Evolutionary conservation across 495 filamentous ascomycete genomes (phyloP), one percentile per base, ranked within the genome.

Genomic region (Trypethelium eluteriae): DNA sequence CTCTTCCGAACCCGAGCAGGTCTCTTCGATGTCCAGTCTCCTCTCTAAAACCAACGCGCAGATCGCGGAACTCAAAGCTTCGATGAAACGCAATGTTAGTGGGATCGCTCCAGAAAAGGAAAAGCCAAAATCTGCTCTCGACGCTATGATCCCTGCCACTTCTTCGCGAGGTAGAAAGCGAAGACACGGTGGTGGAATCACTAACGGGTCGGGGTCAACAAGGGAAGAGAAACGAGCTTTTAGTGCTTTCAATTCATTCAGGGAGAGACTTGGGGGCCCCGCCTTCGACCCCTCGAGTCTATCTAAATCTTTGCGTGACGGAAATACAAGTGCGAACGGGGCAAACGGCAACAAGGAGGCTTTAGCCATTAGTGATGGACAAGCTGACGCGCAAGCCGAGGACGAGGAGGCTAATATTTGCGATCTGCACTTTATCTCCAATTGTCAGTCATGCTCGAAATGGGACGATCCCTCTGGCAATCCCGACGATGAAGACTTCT

Each of bases 391-490:
- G 25, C 25, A 25, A 36, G 59, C 67, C n/a, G 72, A 56, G 1
- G 70, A 72, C 1, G 77, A 73, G 14, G 75, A 74, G n/a, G 82
- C 82, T 0, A 81, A 81, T 49, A 79, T 95, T 16, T 96, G 92
- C 72, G 91, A 96, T 73, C 80, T 96, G 3, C 92, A 96, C 71
- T 96, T 96, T 78, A 93, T 98, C 70, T 88, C 88, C 7, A 88
- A 92, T 69, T 99, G 94, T 75, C 89, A 95, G 67, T 96, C 90
- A 44, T 99, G 94, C 76, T 81, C 84, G 62, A 81, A 86, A 1
- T 97, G 93, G 90, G 36, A 36, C 5, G 86, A 91, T 66, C 72
- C 81, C 53, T 72, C 79, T 7, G 71, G 76, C 25, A 67, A 75
- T 0, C 67, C 68, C 2, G 73, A 74, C 0, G 78, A 79, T 18